Evolutionary conservation across 805 yeast genomes (phyloP).

Genomic region (Kodamaea sagamina): DNA sequence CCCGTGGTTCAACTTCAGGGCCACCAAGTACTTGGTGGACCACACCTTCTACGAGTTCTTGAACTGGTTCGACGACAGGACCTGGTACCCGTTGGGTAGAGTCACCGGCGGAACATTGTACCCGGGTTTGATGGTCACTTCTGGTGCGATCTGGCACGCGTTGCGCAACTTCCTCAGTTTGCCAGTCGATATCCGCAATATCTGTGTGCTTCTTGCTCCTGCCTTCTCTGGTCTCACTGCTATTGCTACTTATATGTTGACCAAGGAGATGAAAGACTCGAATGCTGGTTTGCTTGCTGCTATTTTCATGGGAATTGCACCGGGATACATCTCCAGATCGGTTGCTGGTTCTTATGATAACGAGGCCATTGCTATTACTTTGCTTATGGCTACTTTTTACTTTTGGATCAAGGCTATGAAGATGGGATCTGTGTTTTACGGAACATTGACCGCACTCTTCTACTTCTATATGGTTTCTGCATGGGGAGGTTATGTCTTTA

Average conservation of each 20-base stretch:
- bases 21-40: constrained; percentile 86
- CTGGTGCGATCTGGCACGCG: constrained; percentile 83
- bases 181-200: constrained; percentile 92
- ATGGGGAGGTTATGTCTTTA: constrained; percentile 99
- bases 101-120: constrained; percentile 98
- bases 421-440: constrained; percentile 84
- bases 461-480: constrained; percentile 99
- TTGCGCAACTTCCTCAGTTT: constrained; percentile 62
- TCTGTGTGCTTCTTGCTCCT: constrained; percentile 95
- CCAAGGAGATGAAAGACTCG: constrained; percentile 85
- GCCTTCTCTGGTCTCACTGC: constrained; percentile 95
- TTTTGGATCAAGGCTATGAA: constrained; percentile 95
- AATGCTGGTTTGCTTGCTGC: constrained; percentile 92
- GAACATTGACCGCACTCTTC: constrained; percentile 77
- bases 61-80: constrained; percentile 98
- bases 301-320: constrained; percentile 94
- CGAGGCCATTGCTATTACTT: constrained; percentile 96
- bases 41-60: constrained; percentile 87
- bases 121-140: constrained; percentile 97
- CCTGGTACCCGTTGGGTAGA: constrained; percentile 99
- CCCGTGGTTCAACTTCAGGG: constrained; percentile 96
- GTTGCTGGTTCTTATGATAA: constrained; percentile 99
- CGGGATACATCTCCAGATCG: constrained; percentile 96
- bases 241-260: constrained; percentile 79
- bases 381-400: constrained; percentile 92